These are phyloP conservation scores for Sugiyamaella lignohabitans DNA, from an alignment of 805 yeast species.

Conservation along the genomic window DNA sequence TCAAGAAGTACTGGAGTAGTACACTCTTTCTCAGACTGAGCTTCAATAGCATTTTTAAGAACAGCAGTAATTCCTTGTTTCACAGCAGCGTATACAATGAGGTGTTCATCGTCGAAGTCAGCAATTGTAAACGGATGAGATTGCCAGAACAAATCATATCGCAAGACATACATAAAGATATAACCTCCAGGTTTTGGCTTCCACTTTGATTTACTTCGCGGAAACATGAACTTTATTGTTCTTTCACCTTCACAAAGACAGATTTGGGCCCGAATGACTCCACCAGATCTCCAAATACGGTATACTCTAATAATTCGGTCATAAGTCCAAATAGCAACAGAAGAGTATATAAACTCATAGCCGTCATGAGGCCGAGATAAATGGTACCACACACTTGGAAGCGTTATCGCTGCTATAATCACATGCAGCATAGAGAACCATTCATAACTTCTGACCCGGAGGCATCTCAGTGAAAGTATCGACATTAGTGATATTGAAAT, in stretches of 20 bases:
- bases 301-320: conserved; percentile 55
- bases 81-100: conserved; percentile 14
- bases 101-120: conserved; percentile 8
- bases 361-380: conserved; percentile 26
- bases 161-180: conserved; percentile 51
- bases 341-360: conserved; percentile 39
- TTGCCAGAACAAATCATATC: conserved; percentile 53
- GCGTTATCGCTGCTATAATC: conserved; percentile 45
- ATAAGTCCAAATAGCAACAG: conserved; percentile 61
- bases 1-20: conserved; percentile 39
- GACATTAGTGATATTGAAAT: conserved; percentile 38
- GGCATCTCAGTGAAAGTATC: conserved; percentile 43
- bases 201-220: conserved; percentile 43
- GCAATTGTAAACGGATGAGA: conserved; percentile 62
- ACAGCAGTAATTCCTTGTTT: conserved; percentile 18
- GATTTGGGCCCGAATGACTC: conserved; percentile 23
- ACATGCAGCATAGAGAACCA: conserved; percentile 51
- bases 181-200: conserved; percentile 50
- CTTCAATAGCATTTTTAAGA: conserved; percentile 61
- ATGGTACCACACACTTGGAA: conserved; percentile 54
- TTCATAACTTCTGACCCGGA: conserved; percentile 55
- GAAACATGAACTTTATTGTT: conserved; percentile 22
- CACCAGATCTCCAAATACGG: conserved; percentile 42
- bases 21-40: conserved; percentile 35
- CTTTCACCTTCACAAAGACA: conserved; percentile 2